These are phyloP conservation scores for Pyrenopolyporus hunteri DNA, from an alignment of 495 filamentous ascomycete genomes.

Conservation along the genomic window DNA sequence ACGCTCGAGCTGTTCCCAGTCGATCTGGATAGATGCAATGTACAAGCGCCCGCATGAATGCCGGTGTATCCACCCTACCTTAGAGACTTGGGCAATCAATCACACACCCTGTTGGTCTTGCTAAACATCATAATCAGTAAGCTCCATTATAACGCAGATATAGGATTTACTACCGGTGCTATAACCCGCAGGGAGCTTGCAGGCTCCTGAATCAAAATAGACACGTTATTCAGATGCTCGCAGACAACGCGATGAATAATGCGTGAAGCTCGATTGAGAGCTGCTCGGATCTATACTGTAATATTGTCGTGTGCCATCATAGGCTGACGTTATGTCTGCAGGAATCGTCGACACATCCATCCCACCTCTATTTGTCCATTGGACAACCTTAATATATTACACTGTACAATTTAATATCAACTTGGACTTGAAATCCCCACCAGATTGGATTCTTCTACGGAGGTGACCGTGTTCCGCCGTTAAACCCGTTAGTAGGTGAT, in stretches of 20 bases:
- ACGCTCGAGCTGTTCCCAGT: too few species aligned
- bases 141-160: slow-evolving; percentile 1
- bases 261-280: slow-evolving; percentile 28
- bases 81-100: background rate
- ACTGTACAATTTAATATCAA: background rate
- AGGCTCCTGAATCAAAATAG: background rate
- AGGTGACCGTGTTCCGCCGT: too few species aligned
- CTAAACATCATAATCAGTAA: slow-evolving; percentile 1
- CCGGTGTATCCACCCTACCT: slow-evolving; percentile 16
- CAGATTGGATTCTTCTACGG: too few species aligned
- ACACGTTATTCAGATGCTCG: slow-evolving; percentile 28
- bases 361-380: slow-evolving; percentile 6
- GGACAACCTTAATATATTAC: background rate
- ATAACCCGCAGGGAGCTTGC: slow-evolving; percentile 9
- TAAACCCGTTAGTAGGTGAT: background rate
- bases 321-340: slow-evolving; percentile 7
- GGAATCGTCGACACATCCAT: too few species aligned
- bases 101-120: background rate
- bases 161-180: slow-evolving; percentile 1
- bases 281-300: slow-evolving; percentile 17
- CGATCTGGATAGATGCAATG: slow-evolving; percentile 8
- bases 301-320: slow-evolving; percentile 15
- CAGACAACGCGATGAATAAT: slow-evolving; percentile 28
- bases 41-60: background rate
- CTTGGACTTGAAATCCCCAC: too few species aligned